Base-by-base conservation (phyloP, 108 stramenopile species). In the Pseudonitzschia multiseries region DNA sequence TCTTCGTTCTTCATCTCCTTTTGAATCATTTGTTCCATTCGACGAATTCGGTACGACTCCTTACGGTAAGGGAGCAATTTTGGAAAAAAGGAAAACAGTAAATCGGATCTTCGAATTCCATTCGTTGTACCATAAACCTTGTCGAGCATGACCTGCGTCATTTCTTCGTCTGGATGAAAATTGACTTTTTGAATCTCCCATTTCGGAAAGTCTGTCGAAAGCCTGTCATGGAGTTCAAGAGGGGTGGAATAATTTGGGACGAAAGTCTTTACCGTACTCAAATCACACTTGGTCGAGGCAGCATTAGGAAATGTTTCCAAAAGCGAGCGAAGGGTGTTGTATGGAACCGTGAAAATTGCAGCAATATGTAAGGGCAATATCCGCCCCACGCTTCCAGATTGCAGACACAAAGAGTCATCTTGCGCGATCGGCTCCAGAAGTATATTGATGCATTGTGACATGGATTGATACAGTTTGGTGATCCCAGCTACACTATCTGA, bases 361-460 rank as follows among this genome's bases (percentile, higher is more conserved):
- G 85, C 84, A 68, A 89, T 84, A 76, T 89, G 88, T n/a, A 89
- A 70, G 15, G 88, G 88, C 1, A 89, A 48, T 36, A 89, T 33
- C 8, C 57, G 60, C 27, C 84, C 88, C 22, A 78, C 43, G 41
- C 85, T 80, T 50, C 84, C 88, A 18, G 76, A 61, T 44, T 57
- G 52, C 2, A 44, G 74, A 66, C 88, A 86, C 18, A 84, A 52
- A 8, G 71, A 50, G 14, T 62, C 24, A 14, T 68, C 48, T n/a
- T 60, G 31, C 1, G 61, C 43, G 18, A 89, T 42, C 14, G 88
- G 85, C 50, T 74, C 44, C 52, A 89, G 44, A 32, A 89, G 66
- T 20, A 73, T 28, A 33, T 89, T 81, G 36, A 89, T 57, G 29
- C 81, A 73, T 65, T 82, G 66, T 0, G 81, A 76, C 83, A 89